Percentiles rank a stretch among this genome's conserved stretches.
Evolutionary conservation across 345 rosid species (phyloP).

Genomic region (Chamaenerion angustifolium): DNA sequence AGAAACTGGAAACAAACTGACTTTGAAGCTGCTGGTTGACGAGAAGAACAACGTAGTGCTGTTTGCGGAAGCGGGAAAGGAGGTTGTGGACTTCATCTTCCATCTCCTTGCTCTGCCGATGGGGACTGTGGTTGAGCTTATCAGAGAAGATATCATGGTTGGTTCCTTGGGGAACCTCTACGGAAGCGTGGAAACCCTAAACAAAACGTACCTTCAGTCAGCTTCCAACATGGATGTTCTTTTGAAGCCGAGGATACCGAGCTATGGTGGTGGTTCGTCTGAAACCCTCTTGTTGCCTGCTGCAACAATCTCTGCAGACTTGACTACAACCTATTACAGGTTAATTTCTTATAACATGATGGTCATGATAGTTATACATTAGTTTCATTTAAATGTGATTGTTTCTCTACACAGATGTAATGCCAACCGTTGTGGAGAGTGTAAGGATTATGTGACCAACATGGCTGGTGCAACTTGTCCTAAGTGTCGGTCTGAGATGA

Average conservation of each 20-base stretch:
- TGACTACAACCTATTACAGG: not conserved
- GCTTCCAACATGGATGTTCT: constrained; percentile 1
- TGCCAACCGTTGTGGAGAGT: not conserved
- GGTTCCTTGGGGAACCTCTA: constrained; percentile 11
- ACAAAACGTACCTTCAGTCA: constrained; percentile 2
- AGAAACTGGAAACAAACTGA: not conserved
- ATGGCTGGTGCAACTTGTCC: not conserved
- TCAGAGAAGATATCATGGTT: not conserved
- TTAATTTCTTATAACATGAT: too few relatives aligned
- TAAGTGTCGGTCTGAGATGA: not conserved
- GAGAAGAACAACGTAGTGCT: not conserved
- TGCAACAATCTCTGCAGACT: not conserved
- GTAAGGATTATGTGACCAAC: not conserved
- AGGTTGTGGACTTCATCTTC: constrained; percentile 5
- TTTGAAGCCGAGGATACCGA: constrained; percentile 4
- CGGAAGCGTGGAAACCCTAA: not conserved
- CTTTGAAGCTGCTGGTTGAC: constrained; percentile 4
- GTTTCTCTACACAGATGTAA: too few relatives aligned
- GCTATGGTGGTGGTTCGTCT: not conserved
- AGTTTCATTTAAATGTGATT: not conserved
- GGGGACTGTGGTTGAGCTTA: constrained; percentile 2
- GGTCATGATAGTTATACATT: not conserved
- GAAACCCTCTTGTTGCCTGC: not conserved
- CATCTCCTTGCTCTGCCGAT: constrained; percentile 12
- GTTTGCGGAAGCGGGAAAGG: constrained; percentile 8